Evolutionary conservation across 345 rosid genomes (phyloP), one percentile per base, ranked within the genome.

Genomic region (Firmiana major): DNA sequence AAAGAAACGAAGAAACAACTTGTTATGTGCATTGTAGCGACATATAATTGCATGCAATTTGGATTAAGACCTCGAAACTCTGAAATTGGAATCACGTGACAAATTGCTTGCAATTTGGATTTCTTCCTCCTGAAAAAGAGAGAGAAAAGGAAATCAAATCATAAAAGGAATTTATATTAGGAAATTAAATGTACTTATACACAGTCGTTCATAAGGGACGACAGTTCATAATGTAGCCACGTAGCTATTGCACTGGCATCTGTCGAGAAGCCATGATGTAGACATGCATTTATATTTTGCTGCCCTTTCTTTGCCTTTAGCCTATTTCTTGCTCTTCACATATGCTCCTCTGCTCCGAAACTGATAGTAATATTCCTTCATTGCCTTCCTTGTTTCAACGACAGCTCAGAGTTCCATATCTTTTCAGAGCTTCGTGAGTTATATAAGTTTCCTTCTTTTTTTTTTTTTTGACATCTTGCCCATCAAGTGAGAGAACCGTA

Each of bases 201-300:
- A 28, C 22, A 69, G 34, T 49, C 3, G 66, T 5, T 16, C 0
- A 26, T 48, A 28, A 70, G 42, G 24, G 21, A 21, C 13, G 63
- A 36, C 62, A 38, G 54, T 24, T 31, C 60, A 7, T 34, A 62
- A 78, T 45, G 55, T 51, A 11, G 75, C 73, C 85, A 78, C 82
- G 81, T 80, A 17, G 64, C 73, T 40, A 22, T 17, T n/a, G 38
- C 79, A 24, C 4, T 15, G 45, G 46, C 71, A 78, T 65, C 75
- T 58, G 59, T 46, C 78, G 7, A 74, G 57, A 63, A 19, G 12
- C 34, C 45, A 79, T 36, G 63, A 75, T 26, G 45, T 59, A 15
- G 73, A 74, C 45, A 42, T 21, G 22, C 43, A 16, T 26, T 15
- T 8, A 51, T 15, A 46, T 3, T 8, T 64, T 36, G 19, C 45